A percentile compares a stretch with the other conserved stretches of the same genome.
Conservation (phyloP, 139 green algal species). For the Haematococcus sp. region DNA sequence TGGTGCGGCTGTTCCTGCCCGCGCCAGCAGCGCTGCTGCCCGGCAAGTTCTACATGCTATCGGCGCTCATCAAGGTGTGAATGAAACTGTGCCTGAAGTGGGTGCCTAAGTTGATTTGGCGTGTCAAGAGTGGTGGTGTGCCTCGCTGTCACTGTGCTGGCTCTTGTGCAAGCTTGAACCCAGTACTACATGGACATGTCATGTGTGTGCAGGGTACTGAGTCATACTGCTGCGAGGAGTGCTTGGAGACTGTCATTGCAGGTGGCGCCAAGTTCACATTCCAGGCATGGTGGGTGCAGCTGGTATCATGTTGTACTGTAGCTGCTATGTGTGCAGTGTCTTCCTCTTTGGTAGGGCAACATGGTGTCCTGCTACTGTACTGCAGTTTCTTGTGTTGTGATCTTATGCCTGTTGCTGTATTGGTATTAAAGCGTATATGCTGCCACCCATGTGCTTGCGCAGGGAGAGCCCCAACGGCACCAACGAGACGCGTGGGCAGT, state of each 20-base stretch:
- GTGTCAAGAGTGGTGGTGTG: too few relatives aligned
- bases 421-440: too few relatives aligned
- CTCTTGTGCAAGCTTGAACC: too few relatives aligned
- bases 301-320: neutral
- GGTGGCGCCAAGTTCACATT: constrained; percentile 43
- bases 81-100: too few relatives aligned
- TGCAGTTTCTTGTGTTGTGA: too few relatives aligned
- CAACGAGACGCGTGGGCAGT: constrained; percentile 59
- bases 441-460: neutral
- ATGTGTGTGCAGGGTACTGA: constrained; percentile 63
- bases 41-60: constrained; percentile 60
- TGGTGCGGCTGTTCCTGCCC: constrained; percentile 50
- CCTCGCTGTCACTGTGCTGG: too few relatives aligned
- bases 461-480: constrained; percentile 67
- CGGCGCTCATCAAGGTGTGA: constrained; percentile 51
- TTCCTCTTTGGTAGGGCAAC: too few relatives aligned
- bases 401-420: too few relatives aligned
- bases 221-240: constrained; percentile 73
- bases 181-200: too few relatives aligned
- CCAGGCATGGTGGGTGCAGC: constrained; percentile 1
- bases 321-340: neutral
- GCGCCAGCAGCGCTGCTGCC: constrained; percentile 41
- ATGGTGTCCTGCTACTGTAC: too few relatives aligned
- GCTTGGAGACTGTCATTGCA: constrained; percentile 59
- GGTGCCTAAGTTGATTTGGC: too few relatives aligned